Evolutionary conservation across 2,329 filamentous ascomycete genomes (phyloP).

Genomic region (Exutisphaerella laricina): DNA sequence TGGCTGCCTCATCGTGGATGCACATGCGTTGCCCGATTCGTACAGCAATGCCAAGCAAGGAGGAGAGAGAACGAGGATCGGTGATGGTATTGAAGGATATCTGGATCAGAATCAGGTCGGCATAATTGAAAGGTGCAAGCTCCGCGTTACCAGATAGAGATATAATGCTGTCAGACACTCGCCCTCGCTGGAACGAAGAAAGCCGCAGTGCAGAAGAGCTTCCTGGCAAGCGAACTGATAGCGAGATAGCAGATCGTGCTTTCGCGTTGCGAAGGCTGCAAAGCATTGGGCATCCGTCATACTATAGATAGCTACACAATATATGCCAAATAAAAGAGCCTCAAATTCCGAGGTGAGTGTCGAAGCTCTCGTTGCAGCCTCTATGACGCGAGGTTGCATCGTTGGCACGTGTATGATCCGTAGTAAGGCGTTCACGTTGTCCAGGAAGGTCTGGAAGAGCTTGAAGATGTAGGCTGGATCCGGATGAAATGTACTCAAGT

Average conservation of each 20-base stretch:
- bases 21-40: conserved; percentile 17
- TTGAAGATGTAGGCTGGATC: conserved; percentile 60
- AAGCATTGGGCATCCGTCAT: conserved; percentile 41
- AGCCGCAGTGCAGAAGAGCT: too few species aligned
- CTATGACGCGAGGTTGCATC: conserved; percentile 58
- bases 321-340: conserved; percentile 17
- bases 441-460: conserved; percentile 68
- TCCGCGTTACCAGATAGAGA: too few species aligned
- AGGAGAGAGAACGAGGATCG: conserved; percentile 7
- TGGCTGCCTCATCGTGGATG: conserved; percentile 14
- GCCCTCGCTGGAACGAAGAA: too few species aligned
- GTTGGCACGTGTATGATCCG: conserved; percentile 68
- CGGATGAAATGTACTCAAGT: conserved; percentile 53
- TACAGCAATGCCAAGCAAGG: conserved; percentile 17
- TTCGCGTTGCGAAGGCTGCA: too few species aligned
- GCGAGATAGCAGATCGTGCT: too few species aligned
- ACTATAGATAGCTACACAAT: conserved; percentile 10
- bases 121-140: too few species aligned
- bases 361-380: conserved; percentile 54
- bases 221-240: too few species aligned
- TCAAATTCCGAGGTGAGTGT: conserved; percentile 47
- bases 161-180: conserved; percentile 14
- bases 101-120: too few species aligned
- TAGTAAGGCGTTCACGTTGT: conserved; percentile 66
- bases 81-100: not conserved